Evolutionary conservation across 2,329 filamentous ascomycete genomes (phyloP), one percentile per base, ranked within the genome.

Genomic region (Scytalidium lignicola): DNA sequence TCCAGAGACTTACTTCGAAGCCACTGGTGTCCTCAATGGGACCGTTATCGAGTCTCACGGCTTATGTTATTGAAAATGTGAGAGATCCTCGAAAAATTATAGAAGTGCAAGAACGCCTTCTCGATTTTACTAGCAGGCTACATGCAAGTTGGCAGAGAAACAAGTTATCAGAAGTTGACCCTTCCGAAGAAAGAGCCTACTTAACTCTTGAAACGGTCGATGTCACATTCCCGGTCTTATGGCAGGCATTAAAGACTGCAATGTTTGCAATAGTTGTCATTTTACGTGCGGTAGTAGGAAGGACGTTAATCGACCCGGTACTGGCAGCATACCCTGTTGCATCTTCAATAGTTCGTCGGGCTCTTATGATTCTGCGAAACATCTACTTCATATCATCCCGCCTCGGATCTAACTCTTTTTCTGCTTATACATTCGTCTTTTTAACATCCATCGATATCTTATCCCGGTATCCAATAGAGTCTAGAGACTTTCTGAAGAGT

Each of bases 381-480:
- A 68, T 86, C 22, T 84, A 83, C 61, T 89, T 89, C 62, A 78
- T 88, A 49, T 82, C 82, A 1, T 79, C 79, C n/a, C 75, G 83
- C 19, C 71, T 83, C 19, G 83, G 83, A 4, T 74, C 79, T 12
- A 77, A 78, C 41, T 75, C 79, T 1, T 86, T 86, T 49, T 84
- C 83, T 2, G 83, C 86, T 57, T 84, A 87, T 60, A 80, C 75
- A 2, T 89, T 88, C 59, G 81, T 85, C 45, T 83, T 83, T 54
- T 72, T 87, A 10, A 78, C 83, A 2, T 79, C 84, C 12, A 80
- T 88, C 50, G 85, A 89, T 60, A 80, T 88, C 29, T 74, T 89
- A 3, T 73, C 79, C 6, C 75, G 76, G 37, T 85, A 85, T 58
- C 80, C 82, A 0, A 64, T 69, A 9, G 69, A 82, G 48, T 72